These are phyloP conservation scores for Hypoxylon lenormandii DNA, from an alignment of 495 filamentous ascomycete genomes.

Conservation along the genomic window DNA sequence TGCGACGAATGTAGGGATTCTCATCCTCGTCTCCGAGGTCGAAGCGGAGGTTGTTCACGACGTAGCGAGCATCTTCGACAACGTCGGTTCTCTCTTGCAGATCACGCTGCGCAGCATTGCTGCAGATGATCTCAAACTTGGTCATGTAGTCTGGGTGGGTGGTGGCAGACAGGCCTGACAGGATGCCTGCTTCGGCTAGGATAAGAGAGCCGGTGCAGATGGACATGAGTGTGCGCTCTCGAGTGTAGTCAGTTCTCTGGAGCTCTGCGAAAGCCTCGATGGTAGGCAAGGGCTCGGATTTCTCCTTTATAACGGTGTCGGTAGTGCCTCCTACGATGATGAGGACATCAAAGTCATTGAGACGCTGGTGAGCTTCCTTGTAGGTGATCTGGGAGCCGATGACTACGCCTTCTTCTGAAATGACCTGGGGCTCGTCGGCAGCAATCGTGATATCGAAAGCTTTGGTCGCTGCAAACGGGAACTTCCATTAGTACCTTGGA, in stretches of 20 bases:
- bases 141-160: constrained; percentile 73
- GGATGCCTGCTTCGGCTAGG: constrained; percentile 76
- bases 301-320: constrained; percentile 66
- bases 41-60: constrained; percentile 83
- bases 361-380: constrained; percentile 72
- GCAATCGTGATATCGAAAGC: constrained; percentile 78
- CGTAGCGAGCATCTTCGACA: constrained; percentile 77
- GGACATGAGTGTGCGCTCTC: constrained; percentile 78
- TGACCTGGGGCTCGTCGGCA: constrained; percentile 65
- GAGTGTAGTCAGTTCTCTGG: constrained; percentile 73
- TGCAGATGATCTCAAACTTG: constrained; percentile 75
- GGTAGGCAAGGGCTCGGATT: constrained; percentile 70
- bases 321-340: constrained; percentile 73
- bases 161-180: constrained; percentile 78
- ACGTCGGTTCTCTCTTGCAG: constrained; percentile 75
- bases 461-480: constrained; percentile 57
- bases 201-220: constrained; percentile 81
- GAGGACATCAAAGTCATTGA: constrained; percentile 77
- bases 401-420: constrained; percentile 78
- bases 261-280: constrained; percentile 75
- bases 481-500: constrained; percentile 19
- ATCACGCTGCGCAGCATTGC: constrained; percentile 69
- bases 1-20: constrained; percentile 78
- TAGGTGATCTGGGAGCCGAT: constrained; percentile 76
- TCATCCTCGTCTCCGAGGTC: constrained; percentile 78